Percentiles rank a stretch among this genome's conserved stretches.
phyloP scores from a whole-genome alignment of 441 rosid species.

The Jatropha podagrica region DNA sequence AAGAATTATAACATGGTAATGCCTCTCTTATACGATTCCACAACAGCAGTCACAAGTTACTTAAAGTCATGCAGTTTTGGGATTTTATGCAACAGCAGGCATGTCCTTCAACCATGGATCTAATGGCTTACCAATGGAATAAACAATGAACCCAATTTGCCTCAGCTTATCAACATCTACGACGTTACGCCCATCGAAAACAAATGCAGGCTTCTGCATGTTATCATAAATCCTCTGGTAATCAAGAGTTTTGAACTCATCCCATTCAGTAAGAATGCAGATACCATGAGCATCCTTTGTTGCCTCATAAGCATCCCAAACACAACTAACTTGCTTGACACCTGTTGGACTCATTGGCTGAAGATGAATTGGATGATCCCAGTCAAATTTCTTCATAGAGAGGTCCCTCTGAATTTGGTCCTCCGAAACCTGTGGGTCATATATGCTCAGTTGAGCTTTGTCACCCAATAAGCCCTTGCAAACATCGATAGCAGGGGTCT shows the following conservation, averaged over 20 bases:
- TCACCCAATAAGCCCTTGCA: conserved; percentile 87
- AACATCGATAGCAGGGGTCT: conserved; percentile 86
- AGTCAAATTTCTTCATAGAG: conserved; percentile 79
- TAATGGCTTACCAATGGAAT: conserved; percentile 81
- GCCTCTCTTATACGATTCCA: neutral
- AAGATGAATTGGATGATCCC: conserved; percentile 87
- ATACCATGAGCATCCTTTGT: conserved; percentile 74
- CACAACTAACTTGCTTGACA: conserved; percentile 59
- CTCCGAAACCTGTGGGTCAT: conserved; percentile 83
- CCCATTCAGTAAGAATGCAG: conserved; percentile 91
- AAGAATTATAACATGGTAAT: neutral
- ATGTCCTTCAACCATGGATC: conserved; percentile 92
- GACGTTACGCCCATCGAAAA: conserved; percentile 77
- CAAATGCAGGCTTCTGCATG: conserved; percentile 89
- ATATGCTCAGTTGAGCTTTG: conserved; percentile 76
- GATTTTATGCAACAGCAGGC: conserved; percentile 69
- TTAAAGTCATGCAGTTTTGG: neutral
- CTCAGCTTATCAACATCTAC: conserved; percentile 58
- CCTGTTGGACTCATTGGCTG: conserved; percentile 78
- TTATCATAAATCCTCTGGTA: conserved; percentile 62
- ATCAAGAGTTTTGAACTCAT: conserved; percentile 75
- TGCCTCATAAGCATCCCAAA: conserved; percentile 74
- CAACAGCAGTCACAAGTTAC: neutral
- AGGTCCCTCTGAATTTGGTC: conserved; percentile 89
- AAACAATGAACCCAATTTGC: conserved; percentile 82